Conservation (phyloP, 805 yeast genomes). For the Saccharomycopsis selenospora region DNA sequence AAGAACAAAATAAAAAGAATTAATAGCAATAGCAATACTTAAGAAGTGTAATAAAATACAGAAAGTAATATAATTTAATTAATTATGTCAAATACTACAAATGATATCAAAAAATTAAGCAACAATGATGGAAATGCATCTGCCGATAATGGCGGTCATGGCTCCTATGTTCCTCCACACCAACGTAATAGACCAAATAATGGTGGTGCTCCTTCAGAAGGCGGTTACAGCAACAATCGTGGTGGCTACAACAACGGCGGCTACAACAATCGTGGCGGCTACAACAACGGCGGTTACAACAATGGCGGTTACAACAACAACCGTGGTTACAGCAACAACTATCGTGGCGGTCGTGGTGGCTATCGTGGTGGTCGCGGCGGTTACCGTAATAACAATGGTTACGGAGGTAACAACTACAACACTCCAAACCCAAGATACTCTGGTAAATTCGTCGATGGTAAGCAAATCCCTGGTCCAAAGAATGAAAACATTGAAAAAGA, state of each 20-base stretch:
- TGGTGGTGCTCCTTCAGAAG: slow-evolving; percentile 23
- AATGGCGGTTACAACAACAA: slow-evolving; percentile 28
- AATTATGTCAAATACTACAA: slow-evolving; percentile 52
- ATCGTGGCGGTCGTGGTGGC: slow-evolving; percentile 28
- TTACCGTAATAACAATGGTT: slow-evolving; percentile 30
- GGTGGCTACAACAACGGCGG: slow-evolving; percentile 23
- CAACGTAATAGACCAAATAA: slow-evolving; percentile 28
- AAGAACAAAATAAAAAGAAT: too few species aligned
- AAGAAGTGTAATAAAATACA: too few species aligned
- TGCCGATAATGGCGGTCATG: slow-evolving; percentile 23
- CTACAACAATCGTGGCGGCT: slow-evolving; percentile 18
- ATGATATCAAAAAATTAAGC: slow-evolving; percentile 50
- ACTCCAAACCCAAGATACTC: slow-evolving; percentile 33
- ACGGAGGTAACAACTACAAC: slow-evolving; percentile 30
- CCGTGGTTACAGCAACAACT: slow-evolving; percentile 28
- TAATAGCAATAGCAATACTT: too few species aligned
- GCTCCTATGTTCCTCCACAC: slow-evolving; percentile 54
- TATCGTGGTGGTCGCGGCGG: slow-evolving; percentile 29
- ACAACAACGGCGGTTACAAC: slow-evolving; percentile 26
- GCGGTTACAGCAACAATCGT: slow-evolving; percentile 22
- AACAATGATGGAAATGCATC: slow-evolving; percentile 33
- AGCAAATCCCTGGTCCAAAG: slow-evolving; percentile 73
- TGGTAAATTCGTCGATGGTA: slow-evolving; percentile 83
- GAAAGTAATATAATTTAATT: too few species aligned
- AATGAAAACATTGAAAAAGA: slow-evolving; percentile 68